These are phyloP conservation scores for Ananas comosus DNA, from an alignment of 176 grass and related monocot species.

Conservation along the genomic window DNA sequence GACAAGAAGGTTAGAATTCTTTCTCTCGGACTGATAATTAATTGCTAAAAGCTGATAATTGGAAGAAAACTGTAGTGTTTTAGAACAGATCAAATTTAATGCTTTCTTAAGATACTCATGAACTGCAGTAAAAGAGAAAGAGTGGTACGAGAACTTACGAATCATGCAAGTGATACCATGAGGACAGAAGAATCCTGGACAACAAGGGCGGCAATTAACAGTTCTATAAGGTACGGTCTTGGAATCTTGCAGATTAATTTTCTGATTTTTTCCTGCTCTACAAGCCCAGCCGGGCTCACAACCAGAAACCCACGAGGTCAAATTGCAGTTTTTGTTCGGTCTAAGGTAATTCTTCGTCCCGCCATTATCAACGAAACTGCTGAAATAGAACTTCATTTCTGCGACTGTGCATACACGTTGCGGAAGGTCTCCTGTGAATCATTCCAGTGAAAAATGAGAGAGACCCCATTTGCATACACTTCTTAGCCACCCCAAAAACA, in stretches of 20 bases:
- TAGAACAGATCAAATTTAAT: background rate
- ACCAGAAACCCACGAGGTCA: constrained; percentile 69
- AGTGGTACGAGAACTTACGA: constrained; percentile 33
- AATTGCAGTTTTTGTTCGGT: constrained; percentile 91
- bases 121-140: background rate
- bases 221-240: constrained; percentile 41
- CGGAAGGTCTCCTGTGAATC: constrained; percentile 57
- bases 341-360: constrained; percentile 62
- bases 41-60: too few relatives aligned
- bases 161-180: constrained; percentile 95
- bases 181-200: constrained; percentile 81
- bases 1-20: constrained; percentile 4
- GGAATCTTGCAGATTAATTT: constrained; percentile 40
- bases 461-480: background rate
- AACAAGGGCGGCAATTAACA: constrained; percentile 45
- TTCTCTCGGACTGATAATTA: background rate
- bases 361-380: constrained; percentile 42
- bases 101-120: background rate
- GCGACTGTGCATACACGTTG: constrained; percentile 65
- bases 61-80: too few relatives aligned
- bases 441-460: constrained; percentile 5
- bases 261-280: constrained; percentile 23
- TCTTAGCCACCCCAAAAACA: too few relatives aligned
- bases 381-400: constrained; percentile 89
- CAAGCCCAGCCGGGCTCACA: constrained; percentile 86